phyloP scores from a whole-genome alignment of 139 green algal genomes.

The Coelastrella sp. region DNA sequence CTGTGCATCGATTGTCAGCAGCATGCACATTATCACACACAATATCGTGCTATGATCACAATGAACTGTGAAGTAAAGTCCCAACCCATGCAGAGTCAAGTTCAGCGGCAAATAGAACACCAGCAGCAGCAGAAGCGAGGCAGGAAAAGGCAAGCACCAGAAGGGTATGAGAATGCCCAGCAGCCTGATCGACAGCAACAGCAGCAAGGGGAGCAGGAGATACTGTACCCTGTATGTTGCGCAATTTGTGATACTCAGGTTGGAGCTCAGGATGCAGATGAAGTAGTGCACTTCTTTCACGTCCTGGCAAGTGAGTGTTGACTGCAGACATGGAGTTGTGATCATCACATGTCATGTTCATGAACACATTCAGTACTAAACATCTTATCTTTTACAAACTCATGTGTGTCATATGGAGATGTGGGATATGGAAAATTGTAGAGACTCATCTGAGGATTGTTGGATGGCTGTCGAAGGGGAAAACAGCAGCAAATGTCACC shows the following conservation, averaged over 20 bases:
- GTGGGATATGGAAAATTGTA: no score
- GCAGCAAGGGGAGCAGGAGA: background rate
- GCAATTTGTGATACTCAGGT: constrained; percentile 61
- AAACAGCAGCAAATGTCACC: no score
- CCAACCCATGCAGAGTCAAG: constrained; percentile 11
- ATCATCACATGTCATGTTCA: no score
- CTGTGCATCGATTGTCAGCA: constrained; percentile 81
- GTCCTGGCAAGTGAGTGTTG: constrained; percentile 60
- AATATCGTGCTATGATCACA: constrained; percentile 76
- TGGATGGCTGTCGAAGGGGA: no score
- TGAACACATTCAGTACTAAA: no score
- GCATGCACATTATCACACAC: constrained; percentile 59
- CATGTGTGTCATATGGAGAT: no score
- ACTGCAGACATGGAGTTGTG: no score
- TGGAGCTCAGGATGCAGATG: constrained; percentile 45
- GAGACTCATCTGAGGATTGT: no score
- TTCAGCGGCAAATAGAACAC: background rate
- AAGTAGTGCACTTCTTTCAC: constrained; percentile 68
- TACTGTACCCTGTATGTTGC: constrained; percentile 58
- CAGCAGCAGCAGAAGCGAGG: constrained; percentile 1
- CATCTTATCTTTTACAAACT: no score
- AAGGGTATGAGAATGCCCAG: background rate
- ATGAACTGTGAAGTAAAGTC: constrained; percentile 70
- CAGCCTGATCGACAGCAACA: constrained; percentile 15
- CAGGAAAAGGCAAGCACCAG: constrained; percentile 1